Evolutionary conservation across 495 filamentous ascomycete species (phyloP).

Genomic region (Neurospora terricola): DNA sequence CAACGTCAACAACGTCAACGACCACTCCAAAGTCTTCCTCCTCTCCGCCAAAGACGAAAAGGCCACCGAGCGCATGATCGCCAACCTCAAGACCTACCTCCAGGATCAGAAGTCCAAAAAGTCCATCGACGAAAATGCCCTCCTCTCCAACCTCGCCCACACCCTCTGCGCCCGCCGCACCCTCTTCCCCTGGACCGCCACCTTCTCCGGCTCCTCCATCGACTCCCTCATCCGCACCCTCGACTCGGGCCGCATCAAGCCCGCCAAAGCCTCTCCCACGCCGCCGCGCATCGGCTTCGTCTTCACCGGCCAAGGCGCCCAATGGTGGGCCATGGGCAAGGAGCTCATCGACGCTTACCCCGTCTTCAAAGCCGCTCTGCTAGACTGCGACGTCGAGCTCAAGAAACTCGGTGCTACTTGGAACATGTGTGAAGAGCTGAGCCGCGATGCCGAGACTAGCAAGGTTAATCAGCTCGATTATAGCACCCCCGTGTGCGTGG

Average conservation of each 20-base stretch:
- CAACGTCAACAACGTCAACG: neutral
- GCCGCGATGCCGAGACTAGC: constrained; percentile 7
- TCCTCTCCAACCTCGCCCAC: constrained; percentile 23
- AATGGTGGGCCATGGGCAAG: constrained; percentile 47
- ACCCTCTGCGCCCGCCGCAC: constrained; percentile 25
- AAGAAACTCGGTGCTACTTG: constrained; percentile 22
- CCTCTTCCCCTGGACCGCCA: constrained; percentile 16
- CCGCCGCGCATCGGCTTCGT: constrained; percentile 19
- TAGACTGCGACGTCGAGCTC: constrained; percentile 19
- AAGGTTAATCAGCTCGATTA: constrained; percentile 21
- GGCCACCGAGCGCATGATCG: constrained; percentile 10
- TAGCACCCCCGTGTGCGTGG: constrained; percentile 37
- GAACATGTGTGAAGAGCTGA: constrained; percentile 21
- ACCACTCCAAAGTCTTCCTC: constrained; percentile 6
- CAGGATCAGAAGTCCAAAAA: neutral
- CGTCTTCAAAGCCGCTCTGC: constrained; percentile 17
- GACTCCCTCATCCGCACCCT: constrained; percentile 8
- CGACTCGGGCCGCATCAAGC: constrained; percentile 12
- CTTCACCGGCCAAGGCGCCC: constrained; percentile 40
- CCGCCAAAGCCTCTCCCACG: neutral
- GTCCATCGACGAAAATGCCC: constrained; percentile 5
- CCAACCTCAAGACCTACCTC: constrained; percentile 13
- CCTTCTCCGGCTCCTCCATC: constrained; percentile 9
- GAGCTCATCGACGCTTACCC: constrained; percentile 30
- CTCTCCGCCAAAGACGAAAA: constrained; percentile 19